Evolutionary conservation across 2,329 filamentous ascomycete genomes (phyloP).

Genomic region (Myrmaecium sp.): DNA sequence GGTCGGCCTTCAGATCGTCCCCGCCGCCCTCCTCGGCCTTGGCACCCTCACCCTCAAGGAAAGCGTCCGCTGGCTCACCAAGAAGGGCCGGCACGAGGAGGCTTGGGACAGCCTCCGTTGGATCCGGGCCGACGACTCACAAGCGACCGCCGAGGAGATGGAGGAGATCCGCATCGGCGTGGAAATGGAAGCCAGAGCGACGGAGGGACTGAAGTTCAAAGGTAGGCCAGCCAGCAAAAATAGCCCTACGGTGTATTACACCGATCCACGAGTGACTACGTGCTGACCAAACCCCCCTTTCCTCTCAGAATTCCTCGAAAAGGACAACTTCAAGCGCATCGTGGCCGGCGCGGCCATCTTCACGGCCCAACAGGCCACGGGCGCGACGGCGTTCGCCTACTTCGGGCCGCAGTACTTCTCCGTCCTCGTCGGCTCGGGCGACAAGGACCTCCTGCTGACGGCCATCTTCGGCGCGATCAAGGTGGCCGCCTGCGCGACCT

Average conservation of each 20-base stretch:
- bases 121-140: slow-evolving; percentile 30
- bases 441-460: slow-evolving; percentile 30
- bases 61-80: slow-evolving; percentile 49
- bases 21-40: slow-evolving; percentile 13
- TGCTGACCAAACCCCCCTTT: no score
- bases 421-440: slow-evolving; percentile 29
- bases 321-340: slow-evolving; percentile 28
- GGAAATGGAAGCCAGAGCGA: slow-evolving; percentile 27
- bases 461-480: slow-evolving; percentile 38
- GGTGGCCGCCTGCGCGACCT: slow-evolving; percentile 34
- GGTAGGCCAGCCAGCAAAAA: no score
- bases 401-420: slow-evolving; percentile 39
- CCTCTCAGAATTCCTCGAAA: slow-evolving; percentile 26
- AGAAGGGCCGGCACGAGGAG: slow-evolving; percentile 46
- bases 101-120: slow-evolving; percentile 33
- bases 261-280: no score
- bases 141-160: slow-evolving; percentile 27
- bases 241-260: background rate
- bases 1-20: slow-evolving; percentile 25
- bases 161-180: slow-evolving; percentile 32
- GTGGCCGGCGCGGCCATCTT: slow-evolving; percentile 31
- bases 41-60: slow-evolving; percentile 14
- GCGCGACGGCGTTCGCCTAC: slow-evolving; percentile 37
- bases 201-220: slow-evolving; percentile 23
- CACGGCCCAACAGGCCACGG: slow-evolving; percentile 35